A percentile compares a stretch with the other conserved stretches of the same genome.
These are phyloP conservation scores for Hymenochaete sp. DNA, from an alignment of 1,284 basidiomycete species.

Conservation along the genomic window DNA sequence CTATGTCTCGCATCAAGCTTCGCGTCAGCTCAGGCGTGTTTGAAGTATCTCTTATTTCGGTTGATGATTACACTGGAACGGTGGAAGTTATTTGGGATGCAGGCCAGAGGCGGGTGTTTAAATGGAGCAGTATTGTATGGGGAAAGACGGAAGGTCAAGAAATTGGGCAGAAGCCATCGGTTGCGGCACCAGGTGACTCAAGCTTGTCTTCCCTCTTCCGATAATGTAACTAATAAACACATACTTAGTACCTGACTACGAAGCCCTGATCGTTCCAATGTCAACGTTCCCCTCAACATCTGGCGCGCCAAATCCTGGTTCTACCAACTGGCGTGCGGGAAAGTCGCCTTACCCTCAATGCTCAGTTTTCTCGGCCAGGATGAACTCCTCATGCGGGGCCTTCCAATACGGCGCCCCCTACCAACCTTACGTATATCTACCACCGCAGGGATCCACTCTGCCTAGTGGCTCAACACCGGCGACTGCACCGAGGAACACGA, in stretches of 20 bases:
- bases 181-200: constrained; percentile 10
- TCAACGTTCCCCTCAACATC: background rate
- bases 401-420: no score
- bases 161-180: constrained; percentile 15
- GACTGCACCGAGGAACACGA: no score
- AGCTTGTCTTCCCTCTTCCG: background rate
- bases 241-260: background rate
- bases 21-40: constrained; percentile 71
- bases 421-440: no score
- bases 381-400: no score
- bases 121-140: constrained; percentile 70
- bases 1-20: constrained; percentile 70
- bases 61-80: constrained; percentile 56
- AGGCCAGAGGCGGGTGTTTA: constrained; percentile 61
- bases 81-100: constrained; percentile 78
- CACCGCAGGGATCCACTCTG: no score
- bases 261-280: background rate
- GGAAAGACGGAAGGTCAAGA: constrained; percentile 32
- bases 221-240: background rate
- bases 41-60: constrained; percentile 66
- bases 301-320: background rate
- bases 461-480: no score
- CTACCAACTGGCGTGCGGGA: background rate
- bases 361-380: no score
- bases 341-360: no score